Conservation (phyloP, 1,284 basidiomycete genomes). For the Kalmanozyma brasiliensis region DNA sequence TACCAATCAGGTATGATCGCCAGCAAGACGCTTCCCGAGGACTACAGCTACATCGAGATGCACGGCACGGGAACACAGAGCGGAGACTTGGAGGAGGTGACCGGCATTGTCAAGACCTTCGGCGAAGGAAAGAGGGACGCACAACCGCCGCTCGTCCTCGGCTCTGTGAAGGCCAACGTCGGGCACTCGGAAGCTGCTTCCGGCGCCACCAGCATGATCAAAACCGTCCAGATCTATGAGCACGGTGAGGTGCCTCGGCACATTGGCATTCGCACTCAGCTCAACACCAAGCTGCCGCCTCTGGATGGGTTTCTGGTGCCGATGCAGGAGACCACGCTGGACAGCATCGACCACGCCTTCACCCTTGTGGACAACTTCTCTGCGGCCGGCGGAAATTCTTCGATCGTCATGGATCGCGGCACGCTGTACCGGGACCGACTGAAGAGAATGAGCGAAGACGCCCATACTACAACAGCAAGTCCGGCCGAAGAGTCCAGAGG, state of each 20-base stretch:
- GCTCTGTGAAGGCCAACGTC: constrained; percentile 50
- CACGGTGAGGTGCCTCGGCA: constrained; percentile 40
- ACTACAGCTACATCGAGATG: constrained; percentile 44
- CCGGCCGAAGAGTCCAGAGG: not conserved
- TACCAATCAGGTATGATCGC: constrained; percentile 42
- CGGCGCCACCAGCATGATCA: constrained; percentile 50
- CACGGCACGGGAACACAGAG: constrained; percentile 56
- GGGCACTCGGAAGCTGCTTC: constrained; percentile 50
- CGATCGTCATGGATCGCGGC: constrained; percentile 41
- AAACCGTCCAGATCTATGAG: constrained; percentile 36
- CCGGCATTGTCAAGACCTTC: constrained; percentile 54
- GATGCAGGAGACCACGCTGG: constrained; percentile 20
- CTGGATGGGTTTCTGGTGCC: constrained; percentile 41
- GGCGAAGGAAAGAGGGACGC: constrained; percentile 30
- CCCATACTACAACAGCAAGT: not conserved
- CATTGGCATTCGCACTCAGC: constrained; percentile 47
- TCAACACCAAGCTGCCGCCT: constrained; percentile 48
- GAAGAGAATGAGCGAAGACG: constrained; percentile 5
- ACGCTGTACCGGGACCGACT: constrained; percentile 21
- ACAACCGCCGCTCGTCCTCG: constrained; percentile 31
- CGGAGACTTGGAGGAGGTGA: constrained; percentile 48
- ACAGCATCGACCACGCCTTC: constrained; percentile 12
- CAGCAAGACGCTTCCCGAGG: constrained; percentile 26
- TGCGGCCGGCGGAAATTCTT: constrained; percentile 51
- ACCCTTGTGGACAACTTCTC: constrained; percentile 53